Evolutionary conservation across 2,329 filamentous ascomycete species (phyloP).

Genomic region (Epichloe hybrida): DNA sequence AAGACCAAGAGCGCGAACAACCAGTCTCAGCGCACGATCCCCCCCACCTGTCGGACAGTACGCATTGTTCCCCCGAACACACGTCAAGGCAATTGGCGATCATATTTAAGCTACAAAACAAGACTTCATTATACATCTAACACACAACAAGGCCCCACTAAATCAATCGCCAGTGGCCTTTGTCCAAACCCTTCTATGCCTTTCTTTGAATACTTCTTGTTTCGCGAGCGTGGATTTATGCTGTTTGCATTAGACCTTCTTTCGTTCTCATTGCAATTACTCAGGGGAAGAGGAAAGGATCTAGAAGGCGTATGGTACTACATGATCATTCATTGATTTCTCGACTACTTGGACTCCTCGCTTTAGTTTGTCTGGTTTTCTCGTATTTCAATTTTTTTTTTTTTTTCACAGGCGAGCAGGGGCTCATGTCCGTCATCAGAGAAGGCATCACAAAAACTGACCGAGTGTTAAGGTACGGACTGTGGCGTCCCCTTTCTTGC

Average conservation of each 20-base stretch:
- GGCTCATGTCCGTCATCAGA: background rate
- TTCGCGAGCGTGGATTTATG: background rate
- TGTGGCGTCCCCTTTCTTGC: background rate
- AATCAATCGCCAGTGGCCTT: background rate
- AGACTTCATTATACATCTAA: background rate
- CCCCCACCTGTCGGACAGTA: slow-evolving; percentile 34
- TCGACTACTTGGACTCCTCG: background rate
- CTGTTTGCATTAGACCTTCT: background rate
- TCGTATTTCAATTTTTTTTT: background rate
- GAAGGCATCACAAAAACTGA: background rate
- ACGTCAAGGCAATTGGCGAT: slow-evolving; percentile 18
- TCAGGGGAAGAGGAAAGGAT: background rate
- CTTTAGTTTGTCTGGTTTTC: background rate
- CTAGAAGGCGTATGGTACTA: background rate
- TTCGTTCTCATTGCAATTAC: background rate
- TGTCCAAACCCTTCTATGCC: background rate
- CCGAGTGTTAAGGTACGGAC: background rate
- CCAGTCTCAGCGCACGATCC: slow-evolving; percentile 30
- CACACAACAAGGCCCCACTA: background rate
- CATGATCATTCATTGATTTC: background rate
- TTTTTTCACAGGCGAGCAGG: no score
- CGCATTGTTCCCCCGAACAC: slow-evolving; percentile 29
- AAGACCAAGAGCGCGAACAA: slow-evolving; percentile 31
- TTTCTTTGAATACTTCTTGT: background rate
- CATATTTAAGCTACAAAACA: slow-evolving; percentile 14